These are phyloP conservation scores for Catharanthus roseus DNA, from an alignment of 257 asterid genomes.

Conservation along the genomic window DNA sequence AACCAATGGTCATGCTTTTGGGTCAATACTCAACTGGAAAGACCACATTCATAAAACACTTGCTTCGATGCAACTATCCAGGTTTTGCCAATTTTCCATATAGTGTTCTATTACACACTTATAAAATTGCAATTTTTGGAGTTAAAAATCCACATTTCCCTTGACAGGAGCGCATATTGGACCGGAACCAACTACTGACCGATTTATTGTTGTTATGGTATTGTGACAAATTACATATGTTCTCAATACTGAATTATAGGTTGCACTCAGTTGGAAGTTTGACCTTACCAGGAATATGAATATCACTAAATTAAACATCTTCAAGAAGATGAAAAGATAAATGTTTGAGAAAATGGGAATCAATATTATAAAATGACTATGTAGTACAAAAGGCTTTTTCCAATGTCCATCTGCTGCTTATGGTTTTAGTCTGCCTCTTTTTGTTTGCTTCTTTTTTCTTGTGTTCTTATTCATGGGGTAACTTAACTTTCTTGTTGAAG, in stretches of 20 bases:
- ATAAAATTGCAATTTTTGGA: neutral
- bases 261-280: neutral
- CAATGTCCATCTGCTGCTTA: neutral
- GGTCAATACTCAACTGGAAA: slow-evolving; percentile 98
- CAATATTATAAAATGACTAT: neutral
- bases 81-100: slow-evolving; percentile 35
- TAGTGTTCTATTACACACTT: slow-evolving; percentile 3
- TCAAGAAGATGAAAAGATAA: neutral
- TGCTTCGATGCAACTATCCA: slow-evolving; percentile 77
- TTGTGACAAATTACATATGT: neutral
- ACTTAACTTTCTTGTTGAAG: neutral
- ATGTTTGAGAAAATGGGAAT: neutral
- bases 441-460: neutral
- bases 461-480: neutral
- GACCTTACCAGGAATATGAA: neutral
- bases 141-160: slow-evolving; percentile 16
- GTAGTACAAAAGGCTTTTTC: neutral
- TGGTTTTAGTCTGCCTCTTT: neutral
- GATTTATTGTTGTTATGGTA: slow-evolving; percentile 94
- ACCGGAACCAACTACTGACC: slow-evolving; percentile 97
- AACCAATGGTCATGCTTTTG: slow-evolving; percentile 98
- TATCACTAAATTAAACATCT: neutral
- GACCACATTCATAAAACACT: slow-evolving; percentile 88
- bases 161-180: slow-evolving; percentile 93
- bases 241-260: neutral